phyloP scores from a whole-genome alignment of 202 grass and related monocot genomes.

The Zizania palustris region DNA sequence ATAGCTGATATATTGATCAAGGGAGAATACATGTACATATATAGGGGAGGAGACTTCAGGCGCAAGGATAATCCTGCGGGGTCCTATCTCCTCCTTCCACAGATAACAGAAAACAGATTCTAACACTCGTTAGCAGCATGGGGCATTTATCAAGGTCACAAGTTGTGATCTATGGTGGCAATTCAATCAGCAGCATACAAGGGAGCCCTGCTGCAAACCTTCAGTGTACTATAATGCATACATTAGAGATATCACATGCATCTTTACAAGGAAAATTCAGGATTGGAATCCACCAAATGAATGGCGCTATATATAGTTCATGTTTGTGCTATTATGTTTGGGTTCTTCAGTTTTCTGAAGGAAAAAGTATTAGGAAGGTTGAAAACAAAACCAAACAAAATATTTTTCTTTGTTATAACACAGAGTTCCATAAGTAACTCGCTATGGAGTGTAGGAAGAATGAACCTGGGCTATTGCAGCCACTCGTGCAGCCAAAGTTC shows the following conservation, averaged over 20 bases:
- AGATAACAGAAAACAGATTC: too few relatives aligned
- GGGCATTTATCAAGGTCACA: too few relatives aligned
- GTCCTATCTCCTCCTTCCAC: too few relatives aligned
- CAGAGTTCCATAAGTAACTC: slow-evolving; percentile 10
- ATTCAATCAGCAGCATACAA: too few relatives aligned
- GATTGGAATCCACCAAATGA: neutral
- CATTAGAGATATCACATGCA: neutral
- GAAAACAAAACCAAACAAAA: neutral
- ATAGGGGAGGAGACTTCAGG: too few relatives aligned
- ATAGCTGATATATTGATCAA: too few relatives aligned
- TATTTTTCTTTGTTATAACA: neutral
- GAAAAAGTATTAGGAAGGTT: neutral
- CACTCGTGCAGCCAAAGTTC: slow-evolving; percentile 77
- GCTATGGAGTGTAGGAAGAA: neutral
- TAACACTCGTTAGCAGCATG: too few relatives aligned
- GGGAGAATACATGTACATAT: too few relatives aligned
- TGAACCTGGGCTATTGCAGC: slow-evolving; percentile 85
- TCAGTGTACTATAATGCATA: neutral
- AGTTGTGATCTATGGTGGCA: too few relatives aligned
- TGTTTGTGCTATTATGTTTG: neutral
- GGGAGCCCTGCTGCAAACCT: too few relatives aligned
- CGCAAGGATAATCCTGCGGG: too few relatives aligned
- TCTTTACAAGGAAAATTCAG: neutral
- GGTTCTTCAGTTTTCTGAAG: neutral
- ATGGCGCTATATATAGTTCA: neutral